These are phyloP conservation scores for Termitomyces sp. DNA, from an alignment of 768 basidiomycete genomes.

Conservation along the genomic window DNA sequence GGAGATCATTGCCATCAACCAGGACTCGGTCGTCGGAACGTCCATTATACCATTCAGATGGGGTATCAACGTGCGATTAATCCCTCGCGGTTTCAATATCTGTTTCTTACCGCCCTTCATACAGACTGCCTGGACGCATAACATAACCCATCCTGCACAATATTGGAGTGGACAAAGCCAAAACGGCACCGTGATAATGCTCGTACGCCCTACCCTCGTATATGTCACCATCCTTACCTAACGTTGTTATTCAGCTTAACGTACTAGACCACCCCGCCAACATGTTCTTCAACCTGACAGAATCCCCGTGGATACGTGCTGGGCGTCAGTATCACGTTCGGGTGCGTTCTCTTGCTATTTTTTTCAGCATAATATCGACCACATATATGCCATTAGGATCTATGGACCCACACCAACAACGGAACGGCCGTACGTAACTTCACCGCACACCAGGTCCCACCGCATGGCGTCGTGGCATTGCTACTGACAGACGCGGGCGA, in stretches of 20 bases:
- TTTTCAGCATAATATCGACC: not conserved
- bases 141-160: constrained; percentile 52
- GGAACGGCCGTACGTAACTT: constrained; percentile 64
- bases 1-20: constrained; percentile 68
- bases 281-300: constrained; percentile 59
- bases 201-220: constrained; percentile 33
- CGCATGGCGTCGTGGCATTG: constrained; percentile 69
- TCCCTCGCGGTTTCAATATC: not conserved
- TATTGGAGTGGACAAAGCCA: constrained; percentile 64
- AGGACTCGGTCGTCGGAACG: constrained; percentile 62
- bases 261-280: constrained; percentile 48
- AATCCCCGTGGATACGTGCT: constrained; percentile 65
- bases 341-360: constrained; percentile 30
- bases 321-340: constrained; percentile 60
- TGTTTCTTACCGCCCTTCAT: not conserved
- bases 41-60: constrained; percentile 66
- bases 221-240: not conserved
- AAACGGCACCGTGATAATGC: constrained; percentile 64
- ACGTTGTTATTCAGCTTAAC: constrained; percentile 43
- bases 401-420: constrained; percentile 73
- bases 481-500: constrained; percentile 65
- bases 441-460: constrained; percentile 49
- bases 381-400: constrained; percentile 41
- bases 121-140: constrained; percentile 36
- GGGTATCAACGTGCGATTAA: constrained; percentile 53